phyloP scores from a whole-genome alignment of 192 early-diverging fungal species.

The Mortierella claussenii region DNA sequence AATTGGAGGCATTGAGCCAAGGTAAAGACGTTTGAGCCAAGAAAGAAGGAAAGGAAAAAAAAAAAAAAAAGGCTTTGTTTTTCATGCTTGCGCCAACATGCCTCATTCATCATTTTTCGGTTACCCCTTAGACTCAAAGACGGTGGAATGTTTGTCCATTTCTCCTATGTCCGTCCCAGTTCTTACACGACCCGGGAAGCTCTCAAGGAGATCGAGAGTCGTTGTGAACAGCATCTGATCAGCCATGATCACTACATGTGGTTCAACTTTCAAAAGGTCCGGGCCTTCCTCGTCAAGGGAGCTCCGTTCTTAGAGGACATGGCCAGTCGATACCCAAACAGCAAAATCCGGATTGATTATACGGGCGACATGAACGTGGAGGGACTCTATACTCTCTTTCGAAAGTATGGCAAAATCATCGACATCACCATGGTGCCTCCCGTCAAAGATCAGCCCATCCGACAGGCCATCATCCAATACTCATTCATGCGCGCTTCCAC shows the following conservation, averaged over 20 bases:
- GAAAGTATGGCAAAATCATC: slow-evolving; percentile 84
- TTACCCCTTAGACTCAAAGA: slow-evolving; percentile 51
- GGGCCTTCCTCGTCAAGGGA: slow-evolving; percentile 77
- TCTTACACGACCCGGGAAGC: slow-evolving; percentile 48
- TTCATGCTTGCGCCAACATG: not conserved
- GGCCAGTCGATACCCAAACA: slow-evolving; percentile 61
- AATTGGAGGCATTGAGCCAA: slow-evolving; percentile 59
- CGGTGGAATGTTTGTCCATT: slow-evolving; percentile 65
- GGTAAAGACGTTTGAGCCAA: slow-evolving; percentile 46
- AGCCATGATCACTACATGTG: slow-evolving; percentile 65
- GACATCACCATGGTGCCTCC: slow-evolving; percentile 70
- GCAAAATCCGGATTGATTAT: slow-evolving; percentile 33
- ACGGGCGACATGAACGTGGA: slow-evolving; percentile 31
- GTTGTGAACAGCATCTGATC: slow-evolving; percentile 67
- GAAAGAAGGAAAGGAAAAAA: too few relatives aligned
- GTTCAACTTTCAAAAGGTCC: slow-evolving; percentile 72
- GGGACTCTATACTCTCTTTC: slow-evolving; percentile 74
- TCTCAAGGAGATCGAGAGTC: slow-evolving; percentile 54
- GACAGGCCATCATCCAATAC: slow-evolving; percentile 85
- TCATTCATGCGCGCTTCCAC: slow-evolving; percentile 81
- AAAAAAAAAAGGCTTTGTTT: not conserved
- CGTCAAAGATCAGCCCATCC: slow-evolving; percentile 74
- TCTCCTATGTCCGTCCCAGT: slow-evolving; percentile 54
- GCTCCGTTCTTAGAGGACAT: slow-evolving; percentile 81
- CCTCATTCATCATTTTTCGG: not conserved